Evolutionary conservation across 805 yeast species (phyloP).

Genomic region (Jamesozyma rosinii): DNA sequence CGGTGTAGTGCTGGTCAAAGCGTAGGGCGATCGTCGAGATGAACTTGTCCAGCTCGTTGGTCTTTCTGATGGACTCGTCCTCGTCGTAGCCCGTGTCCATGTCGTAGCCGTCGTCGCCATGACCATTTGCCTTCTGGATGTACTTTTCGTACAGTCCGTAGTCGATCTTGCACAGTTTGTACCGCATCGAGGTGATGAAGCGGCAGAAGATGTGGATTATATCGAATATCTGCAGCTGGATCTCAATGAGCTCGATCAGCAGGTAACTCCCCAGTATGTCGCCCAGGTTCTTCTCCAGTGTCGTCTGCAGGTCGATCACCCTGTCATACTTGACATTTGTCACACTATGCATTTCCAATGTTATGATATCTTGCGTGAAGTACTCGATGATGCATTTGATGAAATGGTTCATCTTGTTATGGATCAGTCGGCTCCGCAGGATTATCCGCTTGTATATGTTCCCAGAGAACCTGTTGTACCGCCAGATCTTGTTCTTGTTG

Average conservation of each 20-base stretch:
- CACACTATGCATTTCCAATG: slow-evolving; percentile 12
- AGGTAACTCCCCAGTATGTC: slow-evolving; percentile 24
- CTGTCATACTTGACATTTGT: slow-evolving; percentile 1
- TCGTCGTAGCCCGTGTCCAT: slow-evolving; percentile 6
- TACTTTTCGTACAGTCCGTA: slow-evolving; percentile 10
- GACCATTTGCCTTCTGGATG: not conserved
- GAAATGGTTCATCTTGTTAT: slow-evolving; percentile 34
- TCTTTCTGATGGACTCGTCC: slow-evolving; percentile 10
- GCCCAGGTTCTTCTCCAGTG: slow-evolving; percentile 21
- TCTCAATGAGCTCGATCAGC: slow-evolving; percentile 18
- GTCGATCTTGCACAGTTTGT: slow-evolving; percentile 15
- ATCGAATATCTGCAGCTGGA: slow-evolving; percentile 27
- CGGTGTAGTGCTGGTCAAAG: slow-evolving; percentile 14
- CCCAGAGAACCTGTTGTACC: slow-evolving; percentile 35
- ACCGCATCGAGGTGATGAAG: slow-evolving; percentile 22
- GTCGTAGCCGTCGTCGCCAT: not conserved
- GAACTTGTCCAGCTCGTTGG: slow-evolving; percentile 10
- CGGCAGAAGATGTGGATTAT: slow-evolving; percentile 26
- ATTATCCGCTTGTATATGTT: slow-evolving; percentile 47
- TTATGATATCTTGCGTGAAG: slow-evolving; percentile 21
- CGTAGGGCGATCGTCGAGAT: slow-evolving; percentile 8
- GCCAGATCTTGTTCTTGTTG: slow-evolving; percentile 54
- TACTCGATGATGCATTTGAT: slow-evolving; percentile 21
- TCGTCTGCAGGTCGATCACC: slow-evolving; percentile 15
- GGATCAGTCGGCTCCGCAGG: slow-evolving; percentile 44